Evolutionary conservation across 306 rosid genomes (phyloP), one percentile per base, ranked within the genome.

Genomic region (Dalbergia cochinchinensis): DNA sequence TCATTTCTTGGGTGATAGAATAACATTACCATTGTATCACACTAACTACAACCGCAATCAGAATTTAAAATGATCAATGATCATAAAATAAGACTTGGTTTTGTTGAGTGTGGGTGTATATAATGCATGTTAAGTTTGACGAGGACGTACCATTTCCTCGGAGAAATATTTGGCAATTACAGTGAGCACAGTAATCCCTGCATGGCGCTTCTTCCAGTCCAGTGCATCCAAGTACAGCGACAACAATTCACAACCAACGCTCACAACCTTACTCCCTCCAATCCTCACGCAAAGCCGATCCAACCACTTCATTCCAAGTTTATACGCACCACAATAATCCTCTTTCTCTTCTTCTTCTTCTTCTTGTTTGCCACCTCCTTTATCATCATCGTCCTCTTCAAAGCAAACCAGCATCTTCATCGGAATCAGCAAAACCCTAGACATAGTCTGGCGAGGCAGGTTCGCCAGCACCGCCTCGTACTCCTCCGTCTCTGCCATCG

Each of bases 181-280:
- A 53, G 45, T 65, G 12, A 86, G 89, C 73, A 86, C 9, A 16
- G 76, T 62, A 34, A 86, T 83, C 47, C 87, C 87, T 48, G 89
- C 85, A 47, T 55, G 85, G 14, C 89, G 83, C 82, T 35, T 51
- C 74, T 80, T 81, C 89, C 89, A 86, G 0, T 86, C 79, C 2
- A 42, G 18, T 12, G 74, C 51, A 37, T 80, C 87, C 71, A 83
- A 73, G 45, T 67, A 81, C 61, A 35, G 26, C n/a, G 12, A 41
- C 65, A 83, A 68, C 35, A 64, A 4, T 55, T 83, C 85, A 39
- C 14, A 10, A 26, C 35, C 79, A 63, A 73, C 41, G 3, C 22
- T 31, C 22, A 78, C 31, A 13, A 44, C 47, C 19, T 72, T 81
- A 61, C 3, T 61, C 51, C 48, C 84, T 73, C 82, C 87, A 31